Evolutionary conservation across 371 early-diverging fungal genomes (phyloP), one percentile per base, ranked within the genome.

Genomic region (Lichtheimia hyalospora): DNA sequence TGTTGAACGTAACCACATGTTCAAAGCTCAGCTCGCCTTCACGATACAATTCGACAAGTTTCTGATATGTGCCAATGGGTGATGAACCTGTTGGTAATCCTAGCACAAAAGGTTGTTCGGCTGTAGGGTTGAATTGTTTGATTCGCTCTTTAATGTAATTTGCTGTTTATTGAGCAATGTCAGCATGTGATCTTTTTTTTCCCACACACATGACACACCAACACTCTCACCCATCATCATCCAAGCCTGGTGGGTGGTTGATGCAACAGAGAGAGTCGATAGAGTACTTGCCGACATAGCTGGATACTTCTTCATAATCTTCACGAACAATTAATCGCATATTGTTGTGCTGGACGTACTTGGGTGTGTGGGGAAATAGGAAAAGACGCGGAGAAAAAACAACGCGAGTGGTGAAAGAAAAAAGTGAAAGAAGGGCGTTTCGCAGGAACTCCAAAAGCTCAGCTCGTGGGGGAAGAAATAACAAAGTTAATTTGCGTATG

Each of bases 251-350:
- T 60, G 24, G 25, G 54, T 34, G 34, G 34, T 34, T 34, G 34
- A 34, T 34, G 34, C 34, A 10, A 34, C n/a, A 46, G 25, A 46
- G 14, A 46, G 18, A 21, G 18, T 10, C 7, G 18, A 46, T 24
- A n/a, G 34, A 27, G 18, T 42, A 63, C 77, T 75, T 82, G 84
- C 86, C 86, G 60, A 86, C 80, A 67, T 88, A 84, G 58, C 65
- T 67, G 25, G 82, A 78, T 15, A 88, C 87, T 58, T 79, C 83
- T 34, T 85, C 82, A 62, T 81, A 84, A 59, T 86, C 85, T 57
- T 85, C 75, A 64, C 89, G 86, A 60, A 89, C 85, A 64, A 89
- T 84, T 52, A 89, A 77, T 81, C 90, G 82, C 90, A 89, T 89
- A 48, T 34, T 34, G 0, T 1, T 34, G 34, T 34, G 5, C 8